Base-by-base conservation (phyloP, 371 early-diverging fungal genomes). In the Parasitella parasitica region DNA sequence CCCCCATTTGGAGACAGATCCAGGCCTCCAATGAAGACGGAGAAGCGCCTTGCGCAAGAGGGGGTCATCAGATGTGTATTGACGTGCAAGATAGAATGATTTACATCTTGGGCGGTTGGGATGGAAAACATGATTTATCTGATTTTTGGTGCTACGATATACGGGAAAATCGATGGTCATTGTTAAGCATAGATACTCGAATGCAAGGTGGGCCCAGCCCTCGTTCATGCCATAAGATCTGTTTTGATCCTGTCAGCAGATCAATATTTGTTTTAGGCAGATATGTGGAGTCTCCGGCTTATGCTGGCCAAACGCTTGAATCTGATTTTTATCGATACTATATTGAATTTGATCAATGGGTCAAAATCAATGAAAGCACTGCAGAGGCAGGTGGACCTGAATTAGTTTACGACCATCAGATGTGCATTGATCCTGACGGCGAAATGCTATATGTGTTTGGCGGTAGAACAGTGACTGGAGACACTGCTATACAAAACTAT, bases 31-130 rank as follows among this genome's bases (percentile, higher is more conserved):
- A 67, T 64, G 65, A 70, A 76, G 68, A 72, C 46, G 77, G 76
- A 0, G 66, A 76, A 15, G 63, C 73, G 16, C 90, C 89, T 12
- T 71, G 79, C 51, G 76, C 78, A 16, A 82, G 99, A 52, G 98
- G 98, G 27, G 99, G 98, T 4, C 99, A 99, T 77, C 98, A 97
- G 71, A 94, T 97, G 96, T 94, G 94, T 67, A 84, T 96, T 22
- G 97, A 97, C 65, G 76, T 78, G 8, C 82, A 87, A 43, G 71
- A 73, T 4, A 86, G 91, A 15, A 69, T 75, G n/a, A 88, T 96
- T 2, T 99, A 95, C 72, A 65, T 99, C 18, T 86, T 94, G 66
- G 99, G 98, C 13, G 99, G 99, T 7, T 99, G 97, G 96, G 90
- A 96, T 79, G 99, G 99, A 1, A 65, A 78, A 11, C 72, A 82